Base-by-base conservation (phyloP, 2,329 filamentous ascomycete genomes). In the Aspergillus pseudoglaucus region DNA sequence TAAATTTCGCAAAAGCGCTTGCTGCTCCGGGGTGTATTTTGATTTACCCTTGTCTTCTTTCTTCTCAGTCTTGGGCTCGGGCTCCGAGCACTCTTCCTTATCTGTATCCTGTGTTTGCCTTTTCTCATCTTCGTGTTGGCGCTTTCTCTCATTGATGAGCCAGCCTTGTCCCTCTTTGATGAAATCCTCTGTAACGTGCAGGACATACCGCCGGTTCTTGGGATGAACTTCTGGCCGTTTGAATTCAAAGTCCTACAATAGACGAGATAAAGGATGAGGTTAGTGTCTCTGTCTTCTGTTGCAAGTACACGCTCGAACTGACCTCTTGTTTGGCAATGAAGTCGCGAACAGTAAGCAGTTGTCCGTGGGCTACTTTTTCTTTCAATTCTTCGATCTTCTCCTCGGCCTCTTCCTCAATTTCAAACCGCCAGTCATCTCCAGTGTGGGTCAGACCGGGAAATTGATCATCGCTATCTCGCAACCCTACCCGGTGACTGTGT, bases 181-280 rank as follows among this genome's bases (percentile, higher is more conserved):
- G 60, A 69, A 75, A 44, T 75, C 67, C 48, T 79, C 75, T 0
- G 73, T 73, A 8, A 67, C 65, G 32, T 77, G 64, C 0, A 79
- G 59, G 9, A 78, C 72, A 53, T 73, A 77, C 32, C 76, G 63
- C 75, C 76, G 79, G 6, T 73, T 72, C 4, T 67, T 45, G 3
- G 74, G 71, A 46, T 71, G 68, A 27, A 73, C 67, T 15, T 73
- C 66, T 0, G 74, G 73, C 40, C 71, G 61, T 1, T 63, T 52
- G 3, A 77, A 54, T 55, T 75, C 70, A 38, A 75, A 68, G 49
- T 77, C 68, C 59, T 74, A 49, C 17, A 12, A 10, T 27, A 4
- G n/a, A n/a, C n/a, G 9, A 30, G 14, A 35, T 35, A n/a, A 17
- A 8, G 14, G 17, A 35, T n/a, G 14, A n/a, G 15, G 33, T 17